Conservation (phyloP, 345 rosid genomes). For the Stellera chamaejasme region DNA sequence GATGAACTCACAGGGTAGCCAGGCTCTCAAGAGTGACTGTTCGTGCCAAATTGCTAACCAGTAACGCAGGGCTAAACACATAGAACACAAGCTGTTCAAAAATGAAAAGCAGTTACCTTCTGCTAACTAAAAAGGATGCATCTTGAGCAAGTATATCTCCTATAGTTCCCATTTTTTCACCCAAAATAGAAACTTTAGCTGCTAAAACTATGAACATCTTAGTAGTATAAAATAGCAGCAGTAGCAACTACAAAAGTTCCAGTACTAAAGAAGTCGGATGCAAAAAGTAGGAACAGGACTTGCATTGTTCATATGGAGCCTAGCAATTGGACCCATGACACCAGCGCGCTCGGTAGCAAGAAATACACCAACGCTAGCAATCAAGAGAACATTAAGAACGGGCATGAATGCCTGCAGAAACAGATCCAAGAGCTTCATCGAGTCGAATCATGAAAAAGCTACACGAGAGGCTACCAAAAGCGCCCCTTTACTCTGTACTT, state of each 20-base stretch:
- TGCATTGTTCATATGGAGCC: slow-evolving; percentile 12
- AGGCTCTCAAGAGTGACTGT: slow-evolving; percentile 27
- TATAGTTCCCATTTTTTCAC: too few relatives aligned
- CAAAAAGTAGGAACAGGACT: background rate
- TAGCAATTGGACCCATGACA: slow-evolving; percentile 14
- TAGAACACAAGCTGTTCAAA: slow-evolving; percentile 8
- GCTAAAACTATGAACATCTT: too few relatives aligned
- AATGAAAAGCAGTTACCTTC: too few relatives aligned
- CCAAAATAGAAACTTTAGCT: too few relatives aligned
- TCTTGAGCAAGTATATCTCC: too few relatives aligned
- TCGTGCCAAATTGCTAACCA: slow-evolving; percentile 26
- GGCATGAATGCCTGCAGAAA: slow-evolving; percentile 27
- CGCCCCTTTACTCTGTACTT: too few relatives aligned
- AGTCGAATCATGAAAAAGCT: background rate
- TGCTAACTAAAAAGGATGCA: too few relatives aligned
- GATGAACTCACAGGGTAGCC: slow-evolving; percentile 24
- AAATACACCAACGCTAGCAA: slow-evolving; percentile 18
- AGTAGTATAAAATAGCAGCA: too few relatives aligned
- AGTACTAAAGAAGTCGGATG: too few relatives aligned
- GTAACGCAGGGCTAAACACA: slow-evolving; percentile 32
- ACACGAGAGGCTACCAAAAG: background rate
- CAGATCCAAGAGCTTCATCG: slow-evolving; percentile 21
- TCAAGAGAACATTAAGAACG: slow-evolving; percentile 26
- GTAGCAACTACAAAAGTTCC: too few relatives aligned
- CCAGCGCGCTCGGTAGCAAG: slow-evolving; percentile 24